phyloP scores from a whole-genome alignment of 441 rosid species.

The Hura crepitans region DNA sequence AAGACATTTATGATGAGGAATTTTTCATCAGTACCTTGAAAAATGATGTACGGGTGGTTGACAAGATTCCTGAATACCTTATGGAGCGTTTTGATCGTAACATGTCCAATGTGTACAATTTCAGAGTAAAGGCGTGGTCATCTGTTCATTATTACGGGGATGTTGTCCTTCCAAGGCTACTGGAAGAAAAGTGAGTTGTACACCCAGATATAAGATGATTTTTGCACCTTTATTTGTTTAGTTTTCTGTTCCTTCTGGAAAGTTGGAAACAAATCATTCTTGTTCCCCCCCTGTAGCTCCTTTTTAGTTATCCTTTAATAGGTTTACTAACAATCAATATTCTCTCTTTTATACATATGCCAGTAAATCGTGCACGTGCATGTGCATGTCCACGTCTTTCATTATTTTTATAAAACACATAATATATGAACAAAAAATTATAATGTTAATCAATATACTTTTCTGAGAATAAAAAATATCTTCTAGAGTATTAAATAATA shows the following conservation, averaged over 20 bases:
- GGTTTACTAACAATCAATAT: not conserved
- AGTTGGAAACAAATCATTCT: not conserved
- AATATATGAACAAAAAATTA: too few relatives aligned
- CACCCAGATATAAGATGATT: slow-evolving; percentile 5
- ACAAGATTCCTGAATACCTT: slow-evolving; percentile 73
- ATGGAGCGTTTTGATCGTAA: slow-evolving; percentile 97
- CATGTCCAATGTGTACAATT: slow-evolving; percentile 90
- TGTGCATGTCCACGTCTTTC: too few relatives aligned
- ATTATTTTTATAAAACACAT: too few relatives aligned
- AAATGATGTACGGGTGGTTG: slow-evolving; percentile 79
- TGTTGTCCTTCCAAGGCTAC: slow-evolving; percentile 80
- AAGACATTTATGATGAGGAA: slow-evolving; percentile 88
- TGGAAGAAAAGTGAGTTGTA: slow-evolving; percentile 91
- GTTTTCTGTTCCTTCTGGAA: slow-evolving; percentile 4
- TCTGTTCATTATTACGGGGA: slow-evolving; percentile 79
- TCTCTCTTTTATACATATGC: too few relatives aligned
- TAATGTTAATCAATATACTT: too few relatives aligned
- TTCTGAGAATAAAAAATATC: too few relatives aligned
- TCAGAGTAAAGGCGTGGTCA: slow-evolving; percentile 98
- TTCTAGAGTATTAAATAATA: too few relatives aligned
- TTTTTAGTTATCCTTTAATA: not conserved
- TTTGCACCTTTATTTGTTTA: slow-evolving; percentile 11
- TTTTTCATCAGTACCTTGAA: slow-evolving; percentile 63
- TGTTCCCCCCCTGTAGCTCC: not conserved
- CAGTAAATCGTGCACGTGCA: too few relatives aligned